A percentile compares a stretch with the other conserved stretches of the same genome.
Conservation (phyloP, 805 yeast genomes). For the Zygoascus bituminiphila region DNA sequence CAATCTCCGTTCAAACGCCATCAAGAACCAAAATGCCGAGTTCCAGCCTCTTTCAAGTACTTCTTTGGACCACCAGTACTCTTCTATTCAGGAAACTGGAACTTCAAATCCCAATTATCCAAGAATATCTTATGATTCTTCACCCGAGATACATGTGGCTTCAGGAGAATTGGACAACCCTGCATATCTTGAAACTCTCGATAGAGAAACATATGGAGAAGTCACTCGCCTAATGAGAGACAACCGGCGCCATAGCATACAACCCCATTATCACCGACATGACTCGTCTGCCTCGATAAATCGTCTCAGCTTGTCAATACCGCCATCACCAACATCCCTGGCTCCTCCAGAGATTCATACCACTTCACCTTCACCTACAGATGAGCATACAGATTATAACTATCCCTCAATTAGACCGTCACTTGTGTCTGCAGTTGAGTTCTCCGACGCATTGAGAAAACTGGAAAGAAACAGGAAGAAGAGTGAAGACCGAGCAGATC, state of each 20-base stretch:
- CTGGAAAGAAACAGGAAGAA: background rate
- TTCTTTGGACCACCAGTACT: background rate
- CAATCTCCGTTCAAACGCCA: background rate
- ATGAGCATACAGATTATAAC: constrained; percentile 2
- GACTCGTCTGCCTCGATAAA: background rate
- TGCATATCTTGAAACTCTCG: background rate
- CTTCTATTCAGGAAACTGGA: background rate
- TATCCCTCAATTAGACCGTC: constrained; percentile 27
- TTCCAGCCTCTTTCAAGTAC: background rate
- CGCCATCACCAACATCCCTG: background rate
- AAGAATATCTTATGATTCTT: background rate
- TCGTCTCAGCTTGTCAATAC: background rate
- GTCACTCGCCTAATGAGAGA: constrained; percentile 12
- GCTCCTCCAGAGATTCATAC: background rate
- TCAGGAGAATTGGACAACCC: background rate
- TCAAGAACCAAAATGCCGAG: background rate
- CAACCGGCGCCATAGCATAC: constrained; percentile 4
- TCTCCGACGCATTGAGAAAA: constrained; percentile 21
- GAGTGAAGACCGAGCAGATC: background rate
- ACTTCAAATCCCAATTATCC: background rate
- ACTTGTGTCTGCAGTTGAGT: constrained; percentile 33
- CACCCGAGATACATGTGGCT: background rate
- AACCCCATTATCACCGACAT: background rate
- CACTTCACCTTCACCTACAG: constrained; percentile 1
- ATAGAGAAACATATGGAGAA: constrained; percentile 6